These are phyloP conservation scores for Neurospora sp. DNA, from an alignment of 2,329 filamentous ascomycete genomes.

Conservation along the genomic window DNA sequence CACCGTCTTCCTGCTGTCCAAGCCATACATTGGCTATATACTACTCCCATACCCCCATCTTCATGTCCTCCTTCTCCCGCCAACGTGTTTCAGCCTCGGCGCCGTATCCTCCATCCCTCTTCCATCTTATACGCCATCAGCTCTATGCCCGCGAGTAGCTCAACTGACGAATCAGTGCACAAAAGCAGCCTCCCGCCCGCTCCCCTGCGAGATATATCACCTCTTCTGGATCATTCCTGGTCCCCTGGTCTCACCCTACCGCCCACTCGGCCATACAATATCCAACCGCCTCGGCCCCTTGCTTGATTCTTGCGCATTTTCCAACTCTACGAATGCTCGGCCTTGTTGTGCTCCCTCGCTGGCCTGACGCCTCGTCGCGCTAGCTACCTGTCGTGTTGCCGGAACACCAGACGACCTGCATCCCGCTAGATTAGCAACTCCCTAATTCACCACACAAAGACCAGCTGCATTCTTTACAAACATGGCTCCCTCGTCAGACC, in stretches of 20 bases:
- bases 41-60: neutral
- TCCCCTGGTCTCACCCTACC: neutral
- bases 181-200: neutral
- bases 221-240: neutral
- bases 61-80: neutral
- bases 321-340: neutral
- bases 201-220: neutral
- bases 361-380: neutral
- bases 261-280: neutral
- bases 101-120: neutral
- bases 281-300: neutral
- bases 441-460: neutral
- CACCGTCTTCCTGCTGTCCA: neutral
- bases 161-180: neutral
- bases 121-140: neutral
- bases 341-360: neutral
- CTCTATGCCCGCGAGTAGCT: neutral
- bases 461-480: neutral
- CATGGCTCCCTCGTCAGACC: slow-evolving; percentile 18
- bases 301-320: neutral
- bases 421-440: neutral
- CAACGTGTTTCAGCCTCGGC: neutral
- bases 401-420: neutral
- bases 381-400: neutral
- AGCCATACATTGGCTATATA: neutral